phyloP scores from a whole-genome alignment of 768 basidiomycete species.

The Suillus subalutaceus region DNA sequence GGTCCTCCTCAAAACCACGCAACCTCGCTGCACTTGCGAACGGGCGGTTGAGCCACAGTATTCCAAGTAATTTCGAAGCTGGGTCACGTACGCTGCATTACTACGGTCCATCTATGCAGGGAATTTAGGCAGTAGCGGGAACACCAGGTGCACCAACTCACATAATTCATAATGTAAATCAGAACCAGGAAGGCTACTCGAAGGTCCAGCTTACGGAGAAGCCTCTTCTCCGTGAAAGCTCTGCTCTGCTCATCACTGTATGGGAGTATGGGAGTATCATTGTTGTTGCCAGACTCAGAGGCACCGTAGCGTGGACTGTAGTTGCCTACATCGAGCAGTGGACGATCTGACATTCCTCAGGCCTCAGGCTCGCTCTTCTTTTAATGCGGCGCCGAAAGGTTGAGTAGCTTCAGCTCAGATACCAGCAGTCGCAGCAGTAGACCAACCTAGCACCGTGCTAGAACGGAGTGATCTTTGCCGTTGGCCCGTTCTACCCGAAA shows the following conservation, averaged over 20 bases:
- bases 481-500: neutral
- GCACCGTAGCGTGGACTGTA: neutral
- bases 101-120: slow-evolving; percentile 63
- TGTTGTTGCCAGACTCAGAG: neutral
- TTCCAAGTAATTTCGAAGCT: neutral
- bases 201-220: slow-evolving; percentile 46
- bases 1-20: slow-evolving; percentile 68
- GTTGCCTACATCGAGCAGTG: neutral
- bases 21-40: slow-evolving; percentile 64
- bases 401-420: neutral
- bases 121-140: slow-evolving; percentile 4
- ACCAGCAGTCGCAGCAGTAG: neutral
- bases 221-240: slow-evolving; percentile 46
- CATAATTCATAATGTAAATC: slow-evolving; percentile 52
- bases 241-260: slow-evolving; percentile 25
- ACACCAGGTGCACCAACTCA: slow-evolving; percentile 24
- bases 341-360: neutral
- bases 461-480: neutral
- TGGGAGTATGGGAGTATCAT: neutral
- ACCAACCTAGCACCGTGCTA: neutral
- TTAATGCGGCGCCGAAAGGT: neutral
- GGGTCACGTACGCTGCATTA: slow-evolving; percentile 54
- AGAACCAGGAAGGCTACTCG: slow-evolving; percentile 47
- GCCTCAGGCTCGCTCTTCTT: neutral
- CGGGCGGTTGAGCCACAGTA: neutral